Conservation (phyloP, 768 basidiomycete species). For the Porpolomopsis calyptriformis region DNA sequence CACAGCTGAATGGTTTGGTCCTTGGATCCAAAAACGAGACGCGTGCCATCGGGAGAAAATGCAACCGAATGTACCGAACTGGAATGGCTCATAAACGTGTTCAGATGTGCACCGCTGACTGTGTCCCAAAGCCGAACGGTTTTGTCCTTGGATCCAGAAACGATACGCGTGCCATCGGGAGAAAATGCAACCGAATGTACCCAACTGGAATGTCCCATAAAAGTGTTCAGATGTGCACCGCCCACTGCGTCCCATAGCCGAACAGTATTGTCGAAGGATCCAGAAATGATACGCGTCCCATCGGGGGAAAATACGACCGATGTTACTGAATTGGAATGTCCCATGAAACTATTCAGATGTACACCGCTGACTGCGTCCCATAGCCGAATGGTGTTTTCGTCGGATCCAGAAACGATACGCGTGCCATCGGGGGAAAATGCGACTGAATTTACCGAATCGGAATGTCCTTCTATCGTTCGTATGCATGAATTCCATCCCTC, state of each 20-base stretch:
- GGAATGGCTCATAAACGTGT: not conserved
- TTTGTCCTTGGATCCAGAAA: not conserved
- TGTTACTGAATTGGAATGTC: not conserved
- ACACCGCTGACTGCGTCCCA: not conserved
- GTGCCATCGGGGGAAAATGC: not conserved
- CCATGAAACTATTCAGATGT: not conserved
- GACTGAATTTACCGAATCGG: not conserved
- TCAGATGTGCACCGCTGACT: not conserved
- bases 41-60: not conserved
- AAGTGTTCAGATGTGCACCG: not conserved
- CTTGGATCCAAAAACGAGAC: not conserved
- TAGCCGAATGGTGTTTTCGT: not conserved
- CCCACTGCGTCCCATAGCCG: not conserved
- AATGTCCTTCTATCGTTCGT: not conserved
- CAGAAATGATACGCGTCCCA: not conserved
- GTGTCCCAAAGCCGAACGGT: not conserved
- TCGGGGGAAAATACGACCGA: constrained; percentile 1
- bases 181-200: not conserved
- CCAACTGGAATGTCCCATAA: not conserved
- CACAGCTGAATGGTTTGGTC: not conserved
- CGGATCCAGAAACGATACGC: not conserved
- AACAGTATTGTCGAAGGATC: not conserved
- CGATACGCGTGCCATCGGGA: not conserved
- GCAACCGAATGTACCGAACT: not conserved
- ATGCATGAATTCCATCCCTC: not conserved